phyloP scores from a whole-genome alignment of 352 stramenopile species.

The Pythium monospermum region DNA sequence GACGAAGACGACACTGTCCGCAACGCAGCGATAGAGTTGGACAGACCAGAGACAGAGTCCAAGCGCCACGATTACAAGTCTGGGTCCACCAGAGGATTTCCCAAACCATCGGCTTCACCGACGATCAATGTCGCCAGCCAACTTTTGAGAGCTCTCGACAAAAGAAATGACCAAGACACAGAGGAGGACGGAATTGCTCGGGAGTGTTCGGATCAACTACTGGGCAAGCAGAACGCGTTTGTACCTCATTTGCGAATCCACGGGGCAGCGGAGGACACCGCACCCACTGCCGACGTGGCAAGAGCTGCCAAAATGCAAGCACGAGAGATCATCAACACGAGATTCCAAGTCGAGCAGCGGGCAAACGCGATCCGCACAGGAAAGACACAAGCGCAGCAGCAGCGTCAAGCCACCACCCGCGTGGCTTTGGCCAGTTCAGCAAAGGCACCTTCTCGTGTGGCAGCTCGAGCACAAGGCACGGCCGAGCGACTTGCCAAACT shows the following conservation, averaged over 20 bases:
- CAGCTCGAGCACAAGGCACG: no score
- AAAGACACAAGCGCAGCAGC: background rate
- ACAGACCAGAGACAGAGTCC: no score
- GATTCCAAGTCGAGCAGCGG: background rate
- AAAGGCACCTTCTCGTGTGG: no score
- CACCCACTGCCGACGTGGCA: background rate
- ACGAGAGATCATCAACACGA: background rate
- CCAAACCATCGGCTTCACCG: constrained; percentile 2
- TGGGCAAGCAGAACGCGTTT: constrained; percentile 57
- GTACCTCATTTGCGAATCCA: constrained; percentile 23
- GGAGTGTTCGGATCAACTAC: constrained; percentile 44
- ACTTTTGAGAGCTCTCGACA: constrained; percentile 34
- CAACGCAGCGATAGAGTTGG: no score
- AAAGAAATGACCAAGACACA: constrained; percentile 10
- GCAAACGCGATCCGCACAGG: background rate
- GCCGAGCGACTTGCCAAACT: constrained; percentile 12
- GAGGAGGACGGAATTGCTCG: constrained; percentile 33
- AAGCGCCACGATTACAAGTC: no score
- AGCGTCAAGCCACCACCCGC: no score
- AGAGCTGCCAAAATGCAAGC: background rate
- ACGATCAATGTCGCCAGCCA: constrained; percentile 34
- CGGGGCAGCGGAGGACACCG: background rate
- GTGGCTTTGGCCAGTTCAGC: no score
- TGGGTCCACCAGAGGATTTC: background rate
- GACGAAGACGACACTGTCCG: background rate